Conservation (phyloP, 2,329 filamentous ascomycete genomes). For the Clonostachys rhizophaga region DNA sequence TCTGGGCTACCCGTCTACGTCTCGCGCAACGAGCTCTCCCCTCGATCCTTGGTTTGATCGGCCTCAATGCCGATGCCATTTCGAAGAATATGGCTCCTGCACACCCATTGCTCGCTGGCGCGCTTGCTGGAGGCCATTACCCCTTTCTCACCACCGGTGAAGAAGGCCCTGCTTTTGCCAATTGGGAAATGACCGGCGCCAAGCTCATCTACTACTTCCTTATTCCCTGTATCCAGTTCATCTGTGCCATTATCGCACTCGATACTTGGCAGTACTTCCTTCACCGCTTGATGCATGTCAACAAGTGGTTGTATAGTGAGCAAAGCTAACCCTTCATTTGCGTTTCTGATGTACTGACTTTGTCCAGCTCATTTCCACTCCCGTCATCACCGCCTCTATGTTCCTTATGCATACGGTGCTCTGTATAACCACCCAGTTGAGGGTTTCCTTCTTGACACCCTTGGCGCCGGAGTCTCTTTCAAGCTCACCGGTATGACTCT, state of each 20-base stretch:
- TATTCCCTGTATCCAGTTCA: slow-evolving; percentile 75
- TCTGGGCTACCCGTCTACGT: slow-evolving; percentile 83
- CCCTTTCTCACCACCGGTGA: slow-evolving; percentile 61
- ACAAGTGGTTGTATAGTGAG: slow-evolving; percentile 94
- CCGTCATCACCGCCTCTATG: slow-evolving; percentile 92
- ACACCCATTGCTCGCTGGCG: slow-evolving; percentile 71
- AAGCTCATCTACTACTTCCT: slow-evolving; percentile 74
- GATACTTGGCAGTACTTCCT: slow-evolving; percentile 99
- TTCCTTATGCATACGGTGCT: slow-evolving; percentile 94
- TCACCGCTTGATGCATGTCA: slow-evolving; percentile 94
- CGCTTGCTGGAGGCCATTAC: slow-evolving; percentile 76
- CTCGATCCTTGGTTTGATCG: slow-evolving; percentile 62
- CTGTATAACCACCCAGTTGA: slow-evolving; percentile 96
- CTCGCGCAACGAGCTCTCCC: slow-evolving; percentile 77
- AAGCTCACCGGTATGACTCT: slow-evolving; percentile 77
- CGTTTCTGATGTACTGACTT: slow-evolving; percentile 17
- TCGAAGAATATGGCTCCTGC: slow-evolving; percentile 69
- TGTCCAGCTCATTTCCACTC: slow-evolving; percentile 78
- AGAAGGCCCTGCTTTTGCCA: slow-evolving; percentile 68
- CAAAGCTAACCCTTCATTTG: slow-evolving; percentile 11
- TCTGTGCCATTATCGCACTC: slow-evolving; percentile 68
- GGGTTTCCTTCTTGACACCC: slow-evolving; percentile 88
- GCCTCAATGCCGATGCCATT: slow-evolving; percentile 70
- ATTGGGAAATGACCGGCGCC: slow-evolving; percentile 75
- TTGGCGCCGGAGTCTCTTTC: slow-evolving; percentile 81